phyloP scores from a whole-genome alignment of 2,329 filamentous ascomycete species.

The Fusarium anthophilum region DNA sequence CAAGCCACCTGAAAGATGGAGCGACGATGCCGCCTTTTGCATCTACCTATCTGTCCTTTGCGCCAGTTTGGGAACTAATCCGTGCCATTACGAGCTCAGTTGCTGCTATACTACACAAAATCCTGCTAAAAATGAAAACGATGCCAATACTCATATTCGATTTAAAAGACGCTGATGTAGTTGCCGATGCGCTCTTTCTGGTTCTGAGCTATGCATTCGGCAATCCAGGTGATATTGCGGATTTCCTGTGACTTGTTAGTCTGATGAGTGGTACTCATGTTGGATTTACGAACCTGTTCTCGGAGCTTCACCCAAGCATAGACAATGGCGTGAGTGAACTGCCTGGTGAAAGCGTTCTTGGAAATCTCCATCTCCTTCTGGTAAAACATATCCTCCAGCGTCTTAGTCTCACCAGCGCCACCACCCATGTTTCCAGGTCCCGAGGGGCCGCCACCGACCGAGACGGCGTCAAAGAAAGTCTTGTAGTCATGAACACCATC shows the following conservation, averaged over 20 bases:
- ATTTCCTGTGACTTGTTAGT: conserved; percentile 78
- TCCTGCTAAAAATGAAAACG: conserved; percentile 44
- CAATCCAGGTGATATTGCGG: conserved; percentile 99
- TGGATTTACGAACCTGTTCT: conserved; percentile 78
- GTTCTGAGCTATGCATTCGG: conserved; percentile 99
- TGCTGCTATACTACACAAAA: conserved; percentile 57
- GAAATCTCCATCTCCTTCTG: conserved; percentile 99
- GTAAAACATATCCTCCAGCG: conserved; percentile 97
- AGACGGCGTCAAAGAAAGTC: conserved; percentile 92
- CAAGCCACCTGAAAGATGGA: conserved; percentile 45
- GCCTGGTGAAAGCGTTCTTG: conserved; percentile 92
- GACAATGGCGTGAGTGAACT: conserved; percentile 94
- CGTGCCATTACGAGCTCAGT: conserved; percentile 51
- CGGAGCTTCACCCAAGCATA: conserved; percentile 98
- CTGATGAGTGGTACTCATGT: neutral
- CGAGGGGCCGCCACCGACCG: conserved; percentile 74
- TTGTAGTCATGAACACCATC: conserved; percentile 96
- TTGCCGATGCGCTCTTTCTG: conserved; percentile 99
- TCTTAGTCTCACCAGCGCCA: conserved; percentile 82
- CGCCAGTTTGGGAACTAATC: conserved; percentile 46
- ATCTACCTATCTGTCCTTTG: conserved; percentile 44
- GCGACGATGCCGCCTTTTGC: conserved; percentile 40
- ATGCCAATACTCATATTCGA: conserved; percentile 31
- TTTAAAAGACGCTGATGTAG: conserved; percentile 96
- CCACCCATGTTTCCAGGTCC: conserved; percentile 87